These are phyloP conservation scores for Stachybotrys echinatus DNA, from an alignment of 2,329 filamentous ascomycete species.

Conservation along the genomic window DNA sequence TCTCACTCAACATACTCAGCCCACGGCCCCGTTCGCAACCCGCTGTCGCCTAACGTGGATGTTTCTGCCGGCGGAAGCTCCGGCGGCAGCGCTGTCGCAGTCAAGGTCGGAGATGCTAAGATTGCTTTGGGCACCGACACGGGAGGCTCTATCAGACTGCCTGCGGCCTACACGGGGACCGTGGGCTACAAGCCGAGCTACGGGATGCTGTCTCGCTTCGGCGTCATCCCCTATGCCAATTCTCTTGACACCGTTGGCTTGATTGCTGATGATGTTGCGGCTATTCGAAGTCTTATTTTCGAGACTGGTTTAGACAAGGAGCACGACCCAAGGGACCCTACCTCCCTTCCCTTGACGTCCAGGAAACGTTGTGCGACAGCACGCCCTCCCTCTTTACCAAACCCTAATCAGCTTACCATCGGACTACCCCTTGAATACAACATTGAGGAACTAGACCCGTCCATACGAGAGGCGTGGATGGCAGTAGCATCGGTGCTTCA, in stretches of 20 bases:
- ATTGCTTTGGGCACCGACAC: slow-evolving; percentile 87
- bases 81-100: slow-evolving; percentile 85
- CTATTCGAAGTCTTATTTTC: slow-evolving; percentile 46
- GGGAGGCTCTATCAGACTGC: slow-evolving; percentile 80
- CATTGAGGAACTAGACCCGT: slow-evolving; percentile 68
- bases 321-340: slow-evolving; percentile 69
- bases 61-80: slow-evolving; percentile 83
- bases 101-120: slow-evolving; percentile 54
- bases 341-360: slow-evolving; percentile 54
- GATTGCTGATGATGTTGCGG: slow-evolving; percentile 50
- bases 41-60: slow-evolving; percentile 26
- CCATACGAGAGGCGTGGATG: slow-evolving; percentile 67
- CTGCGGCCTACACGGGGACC: slow-evolving; percentile 78
- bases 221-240: slow-evolving; percentile 88
- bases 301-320: slow-evolving; percentile 42
- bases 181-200: slow-evolving; percentile 92
- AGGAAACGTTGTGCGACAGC: slow-evolving; percentile 41
- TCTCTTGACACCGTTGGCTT: slow-evolving; percentile 88
- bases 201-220: slow-evolving; percentile 77
- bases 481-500: slow-evolving; percentile 55
- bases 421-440: slow-evolving; percentile 77
- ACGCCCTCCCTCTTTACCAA: slow-evolving; percentile 13
- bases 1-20: slow-evolving; percentile 71
- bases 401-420: slow-evolving; percentile 36
- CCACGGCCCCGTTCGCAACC: slow-evolving; percentile 59